Evolutionary conservation across 176 grass and related monocot genomes (phyloP).

Genomic region (Chloris gayana): DNA sequence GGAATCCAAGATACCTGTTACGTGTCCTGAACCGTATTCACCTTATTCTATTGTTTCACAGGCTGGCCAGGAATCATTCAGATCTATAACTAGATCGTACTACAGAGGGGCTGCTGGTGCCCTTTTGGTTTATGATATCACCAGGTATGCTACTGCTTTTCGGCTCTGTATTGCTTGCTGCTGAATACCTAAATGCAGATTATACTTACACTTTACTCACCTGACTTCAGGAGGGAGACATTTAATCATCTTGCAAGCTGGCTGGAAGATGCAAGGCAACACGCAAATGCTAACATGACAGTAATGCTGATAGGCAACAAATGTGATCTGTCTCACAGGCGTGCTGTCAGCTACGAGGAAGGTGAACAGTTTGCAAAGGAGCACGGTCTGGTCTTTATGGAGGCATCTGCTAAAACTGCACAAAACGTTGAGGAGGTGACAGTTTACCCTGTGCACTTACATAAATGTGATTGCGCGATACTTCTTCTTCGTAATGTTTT

Average conservation of each 20-base stretch:
- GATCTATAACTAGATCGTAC: slow-evolving; percentile 89
- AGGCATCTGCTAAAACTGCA: slow-evolving; percentile 79
- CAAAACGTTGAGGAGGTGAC: slow-evolving; percentile 75
- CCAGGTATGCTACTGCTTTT: slow-evolving; percentile 48
- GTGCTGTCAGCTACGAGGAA: slow-evolving; percentile 78
- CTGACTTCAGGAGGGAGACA: slow-evolving; percentile 67
- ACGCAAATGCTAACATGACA: slow-evolving; percentile 80
- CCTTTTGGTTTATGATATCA: slow-evolving; percentile 82
- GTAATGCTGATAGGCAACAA: slow-evolving; percentile 84
- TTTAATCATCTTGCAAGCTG: slow-evolving; percentile 86
- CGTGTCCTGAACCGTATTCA: neutral
- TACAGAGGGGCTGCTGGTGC: slow-evolving; percentile 90
- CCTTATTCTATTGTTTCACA: slow-evolving; percentile 39
- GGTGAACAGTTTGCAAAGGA: slow-evolving; percentile 82
- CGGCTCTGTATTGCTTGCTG: neutral
- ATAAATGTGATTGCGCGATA: neutral
- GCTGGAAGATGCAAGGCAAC: slow-evolving; percentile 83
- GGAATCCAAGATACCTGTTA: neutral
- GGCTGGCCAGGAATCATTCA: slow-evolving; percentile 85
- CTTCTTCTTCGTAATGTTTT: neutral
- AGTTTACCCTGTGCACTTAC: neutral
- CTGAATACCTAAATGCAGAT: neutral
- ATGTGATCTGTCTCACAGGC: slow-evolving; percentile 75
- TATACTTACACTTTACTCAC: slow-evolving; percentile 11
- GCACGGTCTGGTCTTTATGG: slow-evolving; percentile 76